A percentile compares a stretch with the other conserved stretches of the same genome.
phyloP scores from a whole-genome alignment of 148 eudicot genomes.

The Arctostaphylos glauca region DNA sequence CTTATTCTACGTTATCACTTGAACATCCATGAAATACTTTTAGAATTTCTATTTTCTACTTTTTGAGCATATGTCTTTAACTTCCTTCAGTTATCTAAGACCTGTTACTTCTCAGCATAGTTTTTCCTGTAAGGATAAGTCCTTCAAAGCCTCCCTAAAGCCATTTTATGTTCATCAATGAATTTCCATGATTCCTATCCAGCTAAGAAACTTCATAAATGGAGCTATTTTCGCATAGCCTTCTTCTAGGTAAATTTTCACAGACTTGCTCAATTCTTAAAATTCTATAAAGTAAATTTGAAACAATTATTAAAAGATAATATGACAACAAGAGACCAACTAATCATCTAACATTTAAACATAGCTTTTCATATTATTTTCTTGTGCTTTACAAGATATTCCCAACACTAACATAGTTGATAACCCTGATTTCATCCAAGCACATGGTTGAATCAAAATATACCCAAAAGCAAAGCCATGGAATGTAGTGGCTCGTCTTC shows the following conservation, averaged over 20 bases:
- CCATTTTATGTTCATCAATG: neutral
- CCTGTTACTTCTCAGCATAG: neutral
- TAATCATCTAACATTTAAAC: neutral
- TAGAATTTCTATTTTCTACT: neutral
- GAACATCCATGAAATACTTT: neutral
- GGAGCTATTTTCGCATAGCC: neutral
- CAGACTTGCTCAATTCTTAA: neutral
- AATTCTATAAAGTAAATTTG: neutral
- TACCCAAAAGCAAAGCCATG: too few species aligned
- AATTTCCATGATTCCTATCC: neutral
- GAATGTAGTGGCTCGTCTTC: neutral
- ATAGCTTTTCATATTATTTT: neutral
- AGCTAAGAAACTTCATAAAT: neutral
- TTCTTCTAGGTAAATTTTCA: neutral
- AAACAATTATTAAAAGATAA: neutral
- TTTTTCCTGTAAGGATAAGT: neutral
- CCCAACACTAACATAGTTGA: neutral
- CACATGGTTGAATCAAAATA: neutral
- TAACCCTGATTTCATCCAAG: neutral
- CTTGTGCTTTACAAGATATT: neutral
- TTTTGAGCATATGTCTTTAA: neutral
- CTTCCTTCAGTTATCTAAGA: neutral
- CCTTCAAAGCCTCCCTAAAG: neutral
- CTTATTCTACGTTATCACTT: neutral
- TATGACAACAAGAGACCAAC: neutral